Percentiles rank a stretch among this genome's conserved stretches.
phyloP scores from a whole-genome alignment of 2,329 filamentous ascomycete genomes.

The Phialocephala sp. region DNA sequence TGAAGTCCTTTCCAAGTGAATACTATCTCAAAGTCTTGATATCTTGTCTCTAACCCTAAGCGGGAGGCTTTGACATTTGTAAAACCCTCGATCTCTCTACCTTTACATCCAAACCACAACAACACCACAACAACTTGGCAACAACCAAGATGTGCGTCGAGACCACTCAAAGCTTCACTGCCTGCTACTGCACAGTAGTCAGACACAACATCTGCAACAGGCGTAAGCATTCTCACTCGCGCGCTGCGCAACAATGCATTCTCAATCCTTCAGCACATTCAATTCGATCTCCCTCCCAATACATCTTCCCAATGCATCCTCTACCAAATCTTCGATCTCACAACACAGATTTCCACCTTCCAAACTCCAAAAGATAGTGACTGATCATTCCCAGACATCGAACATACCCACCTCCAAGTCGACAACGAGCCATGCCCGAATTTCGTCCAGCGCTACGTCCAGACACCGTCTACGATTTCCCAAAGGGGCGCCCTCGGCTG shows the following conservation, averaged over 20 bases:
- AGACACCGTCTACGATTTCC: not conserved
- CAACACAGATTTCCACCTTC: not conserved
- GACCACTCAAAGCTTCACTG: not conserved
- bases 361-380: not conserved
- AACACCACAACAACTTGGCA: not conserved
- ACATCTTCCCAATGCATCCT: not conserved
- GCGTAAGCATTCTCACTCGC: not conserved
- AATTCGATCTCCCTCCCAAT: not conserved
- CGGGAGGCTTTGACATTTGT: too few species aligned
- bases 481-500: not conserved
- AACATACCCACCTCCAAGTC: not conserved
- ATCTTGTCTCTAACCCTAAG: too few species aligned
- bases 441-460: not conserved
- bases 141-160: constrained; percentile 4
- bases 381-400: not conserved
- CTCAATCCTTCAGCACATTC: not conserved
- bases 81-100: not conserved
- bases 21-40: too few species aligned
- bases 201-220: not conserved
- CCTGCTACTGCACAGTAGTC: not conserved
- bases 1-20: too few species aligned
- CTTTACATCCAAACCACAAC: not conserved
- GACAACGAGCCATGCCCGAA: not conserved
- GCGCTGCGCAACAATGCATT: not conserved
- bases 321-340: not conserved